Conservation (phyloP, 352 stramenopile species). For the Peronospora tabacina region DNA sequence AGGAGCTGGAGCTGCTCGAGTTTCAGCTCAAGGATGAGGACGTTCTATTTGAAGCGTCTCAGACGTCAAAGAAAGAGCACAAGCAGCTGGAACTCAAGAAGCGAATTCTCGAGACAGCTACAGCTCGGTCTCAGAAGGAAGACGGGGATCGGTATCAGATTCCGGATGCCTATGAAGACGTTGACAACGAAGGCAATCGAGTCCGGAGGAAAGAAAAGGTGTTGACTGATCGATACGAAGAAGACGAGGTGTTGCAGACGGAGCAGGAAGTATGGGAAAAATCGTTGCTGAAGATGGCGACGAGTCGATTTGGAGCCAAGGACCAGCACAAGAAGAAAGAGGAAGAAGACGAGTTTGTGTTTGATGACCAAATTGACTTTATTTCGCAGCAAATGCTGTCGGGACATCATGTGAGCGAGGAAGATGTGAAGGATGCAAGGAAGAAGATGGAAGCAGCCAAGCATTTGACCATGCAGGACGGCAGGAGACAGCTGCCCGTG, state of each 20-base stretch:
- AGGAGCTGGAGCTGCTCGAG: slow-evolving; percentile 93
- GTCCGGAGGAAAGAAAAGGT: slow-evolving; percentile 89
- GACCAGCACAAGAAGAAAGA: slow-evolving; percentile 51
- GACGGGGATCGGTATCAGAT: slow-evolving; percentile 89
- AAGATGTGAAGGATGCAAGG: slow-evolving; percentile 62
- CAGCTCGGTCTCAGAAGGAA: slow-evolving; percentile 47
- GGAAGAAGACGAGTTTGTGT: slow-evolving; percentile 94
- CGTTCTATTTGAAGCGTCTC: slow-evolving; percentile 70
- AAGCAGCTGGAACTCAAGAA: slow-evolving; percentile 80
- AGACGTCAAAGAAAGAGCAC: slow-evolving; percentile 62
- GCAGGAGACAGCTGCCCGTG: slow-evolving; percentile 94
- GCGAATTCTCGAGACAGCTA: slow-evolving; percentile 88
- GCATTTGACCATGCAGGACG: slow-evolving; percentile 93
- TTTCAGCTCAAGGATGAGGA: slow-evolving; percentile 70
- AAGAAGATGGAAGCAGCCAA: slow-evolving; percentile 69
- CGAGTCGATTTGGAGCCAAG: slow-evolving; percentile 48
- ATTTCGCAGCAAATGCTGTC: slow-evolving; percentile 89
- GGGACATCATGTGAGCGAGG: slow-evolving; percentile 74
- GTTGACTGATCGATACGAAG: slow-evolving; percentile 92
- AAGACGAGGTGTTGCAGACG: slow-evolving; percentile 88
- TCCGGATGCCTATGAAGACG: slow-evolving; percentile 93
- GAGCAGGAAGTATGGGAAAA: slow-evolving; percentile 99
- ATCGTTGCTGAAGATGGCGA: slow-evolving; percentile 90
- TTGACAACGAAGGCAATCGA: slow-evolving; percentile 82
- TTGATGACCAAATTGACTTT: slow-evolving; percentile 99